Base-by-base conservation (phyloP, 2,329 filamentous ascomycete species). In the Leptographium galeiforme region DNA sequence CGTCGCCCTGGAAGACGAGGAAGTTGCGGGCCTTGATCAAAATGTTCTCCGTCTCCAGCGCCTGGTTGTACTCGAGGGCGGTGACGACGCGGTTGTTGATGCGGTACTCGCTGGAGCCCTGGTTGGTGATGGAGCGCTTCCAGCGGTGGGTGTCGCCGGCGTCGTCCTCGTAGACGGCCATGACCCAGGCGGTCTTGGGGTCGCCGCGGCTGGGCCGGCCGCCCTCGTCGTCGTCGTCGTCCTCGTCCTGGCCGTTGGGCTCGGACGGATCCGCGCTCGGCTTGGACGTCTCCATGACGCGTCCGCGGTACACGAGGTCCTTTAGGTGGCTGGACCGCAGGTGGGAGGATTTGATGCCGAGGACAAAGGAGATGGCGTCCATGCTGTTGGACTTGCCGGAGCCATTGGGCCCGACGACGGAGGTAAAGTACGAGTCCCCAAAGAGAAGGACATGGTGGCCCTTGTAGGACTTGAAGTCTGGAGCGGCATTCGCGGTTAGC, bases 401-500 rank as follows among this genome's bases (percentile, higher is more conserved):
- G 74, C 93, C 93, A 90, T 98, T 98, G 67, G 93, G 93, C 7
- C 94, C 93, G 65, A 98, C 97, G 65, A 98, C 96, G 44, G 93
- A 98, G 50, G 93, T 98, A 70, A 98, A 98, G 71, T 96, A 97
- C 2, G 90, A 94, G 72, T 98, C 91, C 64, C 91, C 91, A 63
- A 98, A 96, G 52, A 96, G 81, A 46, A 98, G 81, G 56, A 81
- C 84, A 72, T 98, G 93, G 63, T 96, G 90, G 55, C 90, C 93
- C 70, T 95, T 95, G 75, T 98, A 98, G 62, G 93, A 97, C 74
- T 98, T 98, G 82, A 98, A 98, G 74, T 98, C 87, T 93, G n/a
- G n/a, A n/a, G n/a, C n/a, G n/a, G n/a, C n/a, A n/a, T n/a, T n/a
- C n/a, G n/a, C n/a, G n/a, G n/a, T n/a, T n/a, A n/a, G n/a, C n/a